Base-by-base conservation (phyloP, 192 early-diverging fungal genomes). In the Jimgerdemannia lactiflua region DNA sequence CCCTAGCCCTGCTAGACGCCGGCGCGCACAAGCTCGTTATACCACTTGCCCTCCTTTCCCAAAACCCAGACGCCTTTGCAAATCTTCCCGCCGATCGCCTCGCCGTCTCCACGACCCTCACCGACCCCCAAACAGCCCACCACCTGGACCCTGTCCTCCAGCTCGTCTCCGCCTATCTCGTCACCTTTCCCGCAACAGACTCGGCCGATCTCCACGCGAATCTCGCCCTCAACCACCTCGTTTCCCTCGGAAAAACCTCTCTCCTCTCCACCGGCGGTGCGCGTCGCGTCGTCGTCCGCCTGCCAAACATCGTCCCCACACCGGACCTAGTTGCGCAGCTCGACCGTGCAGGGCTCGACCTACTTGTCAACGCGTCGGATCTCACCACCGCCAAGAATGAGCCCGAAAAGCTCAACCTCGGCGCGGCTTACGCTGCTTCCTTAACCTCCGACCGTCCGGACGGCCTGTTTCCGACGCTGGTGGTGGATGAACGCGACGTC, bases 391-490 rank as follows among this genome's bases (percentile, higher is more conserved):
- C 43, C 44, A 64, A 72, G 11, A 59, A 68, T 20, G 54, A 71
- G 7, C 3, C 64, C 29, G 64, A 64, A 11, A 77, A 75, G 11
- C 41, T 91, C 44, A 88, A 89, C 69, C 67, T 92, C 20, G 90
- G 87, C 6, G 82, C 88, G 54, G 86, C 86, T n/a, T 88, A 89
- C 43, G 85, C 84, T 71, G 86, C 89, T 40, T 76, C 79, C 14
- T 73, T 85, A 17, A 88, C 79, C 4, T 90, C 94, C 2, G 98
- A 99, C 77, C 94, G 98, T 42, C 66, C 91, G n/a, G 98, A 98
- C 80, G 95, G 92, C 2, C 86, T 99, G 68, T 91, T 94, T 77
- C 86, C 97, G 3, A 99, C 98, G 4, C 85, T 97, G 20, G 97
- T 99, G 4, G 95, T 95, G 4, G 96, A 98, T 85, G 95, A 97